Evolutionary conservation across 768 basidiomycete genomes (phyloP).

Genomic region (Lentinula raphanica): DNA sequence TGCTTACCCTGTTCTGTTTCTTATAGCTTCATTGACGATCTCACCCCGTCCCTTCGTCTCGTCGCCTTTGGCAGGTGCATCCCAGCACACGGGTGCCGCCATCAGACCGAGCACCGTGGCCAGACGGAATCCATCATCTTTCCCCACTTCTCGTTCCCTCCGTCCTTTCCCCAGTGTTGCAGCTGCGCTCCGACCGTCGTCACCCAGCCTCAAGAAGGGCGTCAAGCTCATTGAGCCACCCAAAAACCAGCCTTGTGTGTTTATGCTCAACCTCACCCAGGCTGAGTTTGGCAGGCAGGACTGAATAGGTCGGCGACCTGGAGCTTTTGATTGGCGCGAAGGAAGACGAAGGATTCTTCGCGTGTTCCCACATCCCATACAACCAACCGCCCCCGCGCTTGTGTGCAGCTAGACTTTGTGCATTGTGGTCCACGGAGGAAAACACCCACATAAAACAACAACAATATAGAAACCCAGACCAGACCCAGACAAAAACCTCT

Average conservation of each 20-base stretch:
- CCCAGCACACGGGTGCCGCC: slow-evolving; percentile 23
- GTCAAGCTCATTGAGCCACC: slow-evolving; percentile 80
- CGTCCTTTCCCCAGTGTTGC: slow-evolving; percentile 73
- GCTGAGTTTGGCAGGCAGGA: slow-evolving; percentile 75
- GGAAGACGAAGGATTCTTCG: too few species aligned
- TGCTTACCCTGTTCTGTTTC: background rate
- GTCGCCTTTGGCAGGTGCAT: slow-evolving; percentile 54
- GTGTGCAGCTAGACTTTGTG: too few species aligned
- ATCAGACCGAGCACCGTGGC: slow-evolving; percentile 31
- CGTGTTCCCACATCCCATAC: too few species aligned
- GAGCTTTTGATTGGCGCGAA: background rate
- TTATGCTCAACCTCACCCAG: slow-evolving; percentile 77
- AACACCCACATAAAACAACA: too few species aligned
- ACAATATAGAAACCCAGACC: too few species aligned
- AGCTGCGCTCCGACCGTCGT: slow-evolving; percentile 30
- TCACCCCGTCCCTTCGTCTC: slow-evolving; percentile 47
- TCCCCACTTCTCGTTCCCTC: slow-evolving; percentile 69
- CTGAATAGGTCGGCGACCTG: slow-evolving; percentile 26
- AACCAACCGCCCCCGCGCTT: too few species aligned
- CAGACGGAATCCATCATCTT: slow-evolving; percentile 45
- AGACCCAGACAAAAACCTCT: too few species aligned
- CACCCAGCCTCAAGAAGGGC: slow-evolving; percentile 33
- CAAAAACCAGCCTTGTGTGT: slow-evolving; percentile 61
- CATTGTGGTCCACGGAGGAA: background rate
- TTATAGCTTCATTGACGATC: slow-evolving; percentile 34